Conservation (phyloP, 2,329 filamentous ascomycete genomes). For the Trichoderma koningiopsis region DNA sequence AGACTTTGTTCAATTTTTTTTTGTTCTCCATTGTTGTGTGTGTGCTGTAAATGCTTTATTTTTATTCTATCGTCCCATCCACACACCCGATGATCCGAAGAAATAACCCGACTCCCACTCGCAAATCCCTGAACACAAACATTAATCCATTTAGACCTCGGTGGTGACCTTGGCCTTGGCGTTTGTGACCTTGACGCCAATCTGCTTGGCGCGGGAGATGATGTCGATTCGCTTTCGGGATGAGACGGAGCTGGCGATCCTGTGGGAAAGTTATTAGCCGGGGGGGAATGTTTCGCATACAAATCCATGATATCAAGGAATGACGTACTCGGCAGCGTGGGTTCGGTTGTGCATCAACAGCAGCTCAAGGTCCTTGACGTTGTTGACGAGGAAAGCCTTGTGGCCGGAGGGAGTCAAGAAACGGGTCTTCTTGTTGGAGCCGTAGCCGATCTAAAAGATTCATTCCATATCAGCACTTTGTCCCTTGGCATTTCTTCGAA, state of each 20-base stretch:
- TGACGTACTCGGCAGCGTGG: conserved; percentile 93
- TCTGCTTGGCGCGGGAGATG: conserved; percentile 93
- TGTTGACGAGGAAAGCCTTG: conserved; percentile 99
- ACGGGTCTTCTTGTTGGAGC: conserved; percentile 99
- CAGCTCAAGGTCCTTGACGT: conserved; percentile 92
- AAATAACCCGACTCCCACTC: background rate
- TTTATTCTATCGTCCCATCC: conserved; percentile 21
- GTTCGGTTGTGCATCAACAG: conserved; percentile 99
- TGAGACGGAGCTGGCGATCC: conserved; percentile 97
- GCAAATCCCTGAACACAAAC: background rate
- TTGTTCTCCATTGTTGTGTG: conserved; percentile 21
- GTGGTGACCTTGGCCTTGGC: conserved; percentile 98
- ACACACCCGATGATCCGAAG: conserved; percentile 14
- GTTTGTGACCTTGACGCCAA: conserved; percentile 99
- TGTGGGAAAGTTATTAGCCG: conserved; percentile 42
- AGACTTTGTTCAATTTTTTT: conserved; percentile 13
- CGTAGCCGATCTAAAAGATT: conserved; percentile 81
- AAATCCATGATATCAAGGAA: background rate
- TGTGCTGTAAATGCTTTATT: conserved; percentile 24
- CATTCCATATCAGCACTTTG: conserved; percentile 23
- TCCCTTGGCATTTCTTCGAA: background rate
- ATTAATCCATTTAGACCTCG: conserved; percentile 65
- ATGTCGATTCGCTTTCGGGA: conserved; percentile 99
- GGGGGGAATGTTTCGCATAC: background rate
- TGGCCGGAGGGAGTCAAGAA: conserved; percentile 99